Conservation (phyloP, 441 rosid species). For the California macrophylla region DNA sequence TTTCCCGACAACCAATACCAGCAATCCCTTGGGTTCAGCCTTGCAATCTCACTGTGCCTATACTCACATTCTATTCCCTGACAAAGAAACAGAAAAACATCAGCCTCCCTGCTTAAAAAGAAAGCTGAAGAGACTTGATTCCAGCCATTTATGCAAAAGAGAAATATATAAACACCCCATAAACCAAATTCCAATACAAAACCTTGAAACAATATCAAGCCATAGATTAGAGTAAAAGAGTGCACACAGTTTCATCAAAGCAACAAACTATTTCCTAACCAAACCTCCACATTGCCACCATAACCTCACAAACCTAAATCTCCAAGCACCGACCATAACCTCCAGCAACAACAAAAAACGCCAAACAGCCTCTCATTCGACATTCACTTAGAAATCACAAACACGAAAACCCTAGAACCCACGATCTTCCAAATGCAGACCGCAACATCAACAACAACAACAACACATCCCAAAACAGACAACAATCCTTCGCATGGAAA, state of each 20-base stretch:
- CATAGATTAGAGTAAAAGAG: not conserved
- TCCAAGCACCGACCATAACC: not conserved
- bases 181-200: not conserved
- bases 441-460: not conserved
- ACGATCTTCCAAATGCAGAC: slow-evolving; percentile 16
- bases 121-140: not conserved
- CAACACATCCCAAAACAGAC: not conserved
- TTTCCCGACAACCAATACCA: slow-evolving; percentile 49
- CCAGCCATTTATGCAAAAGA: not conserved
- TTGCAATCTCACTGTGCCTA: slow-evolving; percentile 42
- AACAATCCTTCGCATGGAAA: not conserved
- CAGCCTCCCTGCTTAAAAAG: not conserved
- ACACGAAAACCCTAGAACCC: slow-evolving; percentile 11
- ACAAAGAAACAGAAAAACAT: not conserved
- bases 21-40: slow-evolving; percentile 54
- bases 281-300: slow-evolving; percentile 1
- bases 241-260: not conserved
- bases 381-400: not conserved
- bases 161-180: not conserved
- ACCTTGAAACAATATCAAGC: not conserved
- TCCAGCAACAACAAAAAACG: not conserved
- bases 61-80: slow-evolving; percentile 45
- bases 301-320: not conserved
- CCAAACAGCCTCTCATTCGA: not conserved
- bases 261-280: not conserved